Evolutionary conservation across 805 yeast species (phyloP).

Genomic region (Zygosaccharomyces siamensis): DNA sequence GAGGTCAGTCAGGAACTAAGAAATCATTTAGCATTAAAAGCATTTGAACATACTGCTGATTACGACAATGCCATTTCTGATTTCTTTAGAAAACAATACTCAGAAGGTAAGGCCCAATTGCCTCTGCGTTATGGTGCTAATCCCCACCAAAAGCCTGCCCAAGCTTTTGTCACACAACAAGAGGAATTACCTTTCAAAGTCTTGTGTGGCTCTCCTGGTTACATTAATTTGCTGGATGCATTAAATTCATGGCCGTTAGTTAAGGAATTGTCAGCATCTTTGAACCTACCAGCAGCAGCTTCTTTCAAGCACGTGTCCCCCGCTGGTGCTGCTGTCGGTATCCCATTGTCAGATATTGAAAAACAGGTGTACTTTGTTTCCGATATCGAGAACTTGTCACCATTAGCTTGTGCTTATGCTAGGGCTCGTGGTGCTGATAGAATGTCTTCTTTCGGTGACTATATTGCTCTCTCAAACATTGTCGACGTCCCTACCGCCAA

Average conservation of each 20-base stretch:
- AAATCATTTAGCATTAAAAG: slow-evolving; percentile 86
- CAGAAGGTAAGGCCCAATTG: slow-evolving; percentile 83
- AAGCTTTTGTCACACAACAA: slow-evolving; percentile 84
- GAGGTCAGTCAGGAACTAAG: slow-evolving; percentile 68
- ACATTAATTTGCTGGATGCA: slow-evolving; percentile 93
- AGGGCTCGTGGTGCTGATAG: slow-evolving; percentile 99
- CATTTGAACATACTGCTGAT: slow-evolving; percentile 97
- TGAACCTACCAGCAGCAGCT: slow-evolving; percentile 97
- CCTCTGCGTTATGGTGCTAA: slow-evolving; percentile 97
- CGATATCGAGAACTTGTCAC: slow-evolving; percentile 91
- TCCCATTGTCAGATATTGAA: slow-evolving; percentile 86
- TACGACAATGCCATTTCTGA: slow-evolving; percentile 94
- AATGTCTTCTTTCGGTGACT: slow-evolving; percentile 98
- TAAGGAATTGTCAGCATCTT: slow-evolving; percentile 89
- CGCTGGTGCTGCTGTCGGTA: slow-evolving; percentile 97
- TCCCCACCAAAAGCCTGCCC: slow-evolving; percentile 99
- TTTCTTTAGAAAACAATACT: slow-evolving; percentile 94
- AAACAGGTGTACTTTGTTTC: slow-evolving; percentile 93
- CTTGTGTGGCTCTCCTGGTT: slow-evolving; percentile 92
- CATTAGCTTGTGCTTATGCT: slow-evolving; percentile 96
- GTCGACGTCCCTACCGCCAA: slow-evolving; percentile 96
- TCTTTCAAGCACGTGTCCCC: slow-evolving; percentile 98
- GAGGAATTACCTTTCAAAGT: slow-evolving; percentile 90
- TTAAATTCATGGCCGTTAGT: slow-evolving; percentile 98
- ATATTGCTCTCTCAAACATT: slow-evolving; percentile 93